Evolutionary conservation across 495 filamentous ascomycete species (phyloP).

Genomic region (Neurospora pannonica): DNA sequence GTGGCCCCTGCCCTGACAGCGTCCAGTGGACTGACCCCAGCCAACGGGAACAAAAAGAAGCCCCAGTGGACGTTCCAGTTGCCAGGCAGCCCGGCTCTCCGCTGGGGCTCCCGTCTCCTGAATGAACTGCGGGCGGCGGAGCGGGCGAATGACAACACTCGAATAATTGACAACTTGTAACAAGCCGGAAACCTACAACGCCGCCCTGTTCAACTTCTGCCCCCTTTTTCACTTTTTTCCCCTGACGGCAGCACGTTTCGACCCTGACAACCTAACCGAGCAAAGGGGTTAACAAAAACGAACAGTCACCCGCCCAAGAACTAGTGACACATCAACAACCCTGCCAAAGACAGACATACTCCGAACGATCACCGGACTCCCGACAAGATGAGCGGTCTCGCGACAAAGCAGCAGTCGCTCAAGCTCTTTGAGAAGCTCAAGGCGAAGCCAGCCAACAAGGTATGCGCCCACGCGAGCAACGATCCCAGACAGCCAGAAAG

Average conservation of each 20-base stretch:
- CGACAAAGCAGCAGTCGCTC: conserved; percentile 89
- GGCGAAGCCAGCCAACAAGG: conserved; percentile 87
- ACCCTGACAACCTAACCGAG: neutral
- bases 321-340: neutral
- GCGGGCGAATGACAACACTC: conserved; percentile 2
- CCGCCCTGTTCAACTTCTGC: neutral
- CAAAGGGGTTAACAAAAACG: neutral
- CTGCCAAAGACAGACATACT: neutral
- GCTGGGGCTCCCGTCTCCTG: conserved; percentile 11
- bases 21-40: neutral
- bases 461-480: conserved; percentile 29
- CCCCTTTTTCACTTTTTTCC: neutral
- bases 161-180: conserved; percentile 6
- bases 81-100: neutral
- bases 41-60: too few relatives aligned
- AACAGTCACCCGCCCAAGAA: neutral
- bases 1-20: conserved; percentile 9
- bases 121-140: conserved; percentile 5
- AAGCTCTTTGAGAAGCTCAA: conserved; percentile 98
- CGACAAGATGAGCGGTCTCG: conserved; percentile 63
- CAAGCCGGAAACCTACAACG: neutral
- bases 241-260: neutral
- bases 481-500: neutral
- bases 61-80: neutral
- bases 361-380: neutral